Evolutionary conservation across 2,329 filamentous ascomycete species (phyloP).

Genomic region (Paracoccidioides brasiliensis): DNA sequence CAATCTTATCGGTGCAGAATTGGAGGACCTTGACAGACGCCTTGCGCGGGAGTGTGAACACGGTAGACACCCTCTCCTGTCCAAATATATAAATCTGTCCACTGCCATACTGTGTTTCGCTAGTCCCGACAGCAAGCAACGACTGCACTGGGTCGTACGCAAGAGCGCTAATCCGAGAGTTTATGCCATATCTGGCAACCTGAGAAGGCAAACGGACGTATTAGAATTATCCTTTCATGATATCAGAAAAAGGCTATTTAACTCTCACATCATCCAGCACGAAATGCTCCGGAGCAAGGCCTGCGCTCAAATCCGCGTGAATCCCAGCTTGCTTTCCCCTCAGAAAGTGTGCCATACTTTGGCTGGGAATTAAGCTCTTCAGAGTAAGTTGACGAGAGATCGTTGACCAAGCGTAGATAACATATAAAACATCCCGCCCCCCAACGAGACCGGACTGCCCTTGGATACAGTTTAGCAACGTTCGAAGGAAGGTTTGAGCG

Average conservation of each 20-base stretch:
- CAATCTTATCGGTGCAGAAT: conserved; percentile 73
- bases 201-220: conserved; percentile 13
- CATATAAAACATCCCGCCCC: background rate
- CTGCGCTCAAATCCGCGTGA: conserved; percentile 76
- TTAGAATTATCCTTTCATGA: background rate
- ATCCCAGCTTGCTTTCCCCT: conserved; percentile 89
- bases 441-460: background rate
- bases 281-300: conserved; percentile 65
- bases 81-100: conserved; percentile 87
- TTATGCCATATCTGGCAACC: conserved; percentile 67
- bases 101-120: conserved; percentile 69
- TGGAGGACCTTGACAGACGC: conserved; percentile 65
- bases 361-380: background rate
- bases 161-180: conserved; percentile 60
- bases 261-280: conserved; percentile 60
- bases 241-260: background rate
- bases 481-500: background rate
- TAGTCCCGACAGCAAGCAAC: conserved; percentile 81
- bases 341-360: conserved; percentile 68
- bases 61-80: conserved; percentile 63
- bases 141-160: conserved; percentile 92
- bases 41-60: conserved; percentile 55
- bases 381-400: background rate
- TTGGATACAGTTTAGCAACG: background rate
- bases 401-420: background rate